A percentile compares a stretch with the other conserved stretches of the same genome.
Conservation (phyloP, 2,329 filamentous ascomycete genomes). For the Parastagonospora nodorum region DNA sequence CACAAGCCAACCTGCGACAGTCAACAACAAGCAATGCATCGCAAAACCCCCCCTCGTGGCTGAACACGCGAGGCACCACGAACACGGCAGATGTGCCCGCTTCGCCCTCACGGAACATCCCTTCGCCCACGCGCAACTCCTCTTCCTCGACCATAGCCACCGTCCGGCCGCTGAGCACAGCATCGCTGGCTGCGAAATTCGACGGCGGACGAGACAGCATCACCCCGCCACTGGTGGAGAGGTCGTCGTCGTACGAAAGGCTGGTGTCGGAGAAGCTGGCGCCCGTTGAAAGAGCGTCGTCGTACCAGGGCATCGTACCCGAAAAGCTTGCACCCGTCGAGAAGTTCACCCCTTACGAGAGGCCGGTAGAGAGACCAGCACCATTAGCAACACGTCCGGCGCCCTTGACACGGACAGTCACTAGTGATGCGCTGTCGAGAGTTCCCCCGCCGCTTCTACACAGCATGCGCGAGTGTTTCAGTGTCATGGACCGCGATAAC, state of each 20-base stretch:
- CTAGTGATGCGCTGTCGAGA: slow-evolving; percentile 61
- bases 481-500: slow-evolving; percentile 87
- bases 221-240: slow-evolving; percentile 24
- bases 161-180: slow-evolving; percentile 31
- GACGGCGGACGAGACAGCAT: slow-evolving; percentile 39
- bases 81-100: slow-evolving; percentile 33
- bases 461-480: slow-evolving; percentile 88
- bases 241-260: slow-evolving; percentile 11
- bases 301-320: not conserved
- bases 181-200: slow-evolving; percentile 45
- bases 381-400: slow-evolving; percentile 26
- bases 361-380: slow-evolving; percentile 9
- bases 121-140: slow-evolving; percentile 29
- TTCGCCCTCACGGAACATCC: slow-evolving; percentile 36
- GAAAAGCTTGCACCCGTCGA: slow-evolving; percentile 51
- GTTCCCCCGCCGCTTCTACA: slow-evolving; percentile 82
- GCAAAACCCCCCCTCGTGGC: slow-evolving; percentile 42
- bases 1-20: slow-evolving; percentile 35
- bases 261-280: slow-evolving; percentile 9
- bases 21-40: slow-evolving; percentile 42
- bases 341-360: slow-evolving; percentile 50
- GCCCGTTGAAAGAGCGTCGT: not conserved
- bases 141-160: slow-evolving; percentile 24
- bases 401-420: slow-evolving; percentile 28
- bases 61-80: slow-evolving; percentile 37